These are phyloP conservation scores for Podila minutissima DNA, from an alignment of 192 early-diverging fungal genomes.

Conservation along the genomic window DNA sequence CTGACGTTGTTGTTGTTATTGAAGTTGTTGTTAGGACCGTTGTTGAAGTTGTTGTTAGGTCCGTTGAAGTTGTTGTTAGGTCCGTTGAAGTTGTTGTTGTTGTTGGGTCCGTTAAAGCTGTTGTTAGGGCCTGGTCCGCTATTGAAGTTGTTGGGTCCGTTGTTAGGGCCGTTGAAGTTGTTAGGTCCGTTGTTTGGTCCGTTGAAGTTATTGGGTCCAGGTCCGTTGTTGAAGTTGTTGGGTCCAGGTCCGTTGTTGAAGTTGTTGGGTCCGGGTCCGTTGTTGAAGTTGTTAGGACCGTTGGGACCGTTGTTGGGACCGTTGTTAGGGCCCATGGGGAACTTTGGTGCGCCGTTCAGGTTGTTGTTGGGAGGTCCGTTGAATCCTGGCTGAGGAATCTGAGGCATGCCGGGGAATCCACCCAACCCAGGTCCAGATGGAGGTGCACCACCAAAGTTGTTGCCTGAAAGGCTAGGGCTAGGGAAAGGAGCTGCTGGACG, in stretches of 20 bases:
- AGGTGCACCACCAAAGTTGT: slow-evolving; percentile 1
- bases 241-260: background rate
- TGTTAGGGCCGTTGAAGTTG: background rate
- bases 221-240: slow-evolving; percentile 7
- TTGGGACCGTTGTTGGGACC: background rate
- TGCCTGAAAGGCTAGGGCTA: slow-evolving; percentile 6
- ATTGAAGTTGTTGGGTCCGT: slow-evolving; percentile 5
- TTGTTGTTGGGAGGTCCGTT: background rate
- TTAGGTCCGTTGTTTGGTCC: background rate
- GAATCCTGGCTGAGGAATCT: slow-evolving; percentile 25
- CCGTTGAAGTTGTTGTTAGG: slow-evolving; percentile 7
- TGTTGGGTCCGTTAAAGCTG: background rate
- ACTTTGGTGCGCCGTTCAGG: background rate
- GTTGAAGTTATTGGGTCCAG: background rate
- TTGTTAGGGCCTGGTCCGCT: slow-evolving; percentile 5
- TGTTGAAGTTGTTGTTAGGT: background rate
- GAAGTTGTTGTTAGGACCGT: background rate
- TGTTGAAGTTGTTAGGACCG: slow-evolving; percentile 1
- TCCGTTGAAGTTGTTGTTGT: background rate
- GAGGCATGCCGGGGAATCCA: slow-evolving; percentile 7
- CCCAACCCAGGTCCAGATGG: slow-evolving; percentile 1
- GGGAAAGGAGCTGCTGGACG: slow-evolving; percentile 23
- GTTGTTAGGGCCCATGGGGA: background rate
- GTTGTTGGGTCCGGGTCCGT: background rate
- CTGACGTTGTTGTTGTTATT: slow-evolving; percentile 5